phyloP scores from a whole-genome alignment of 2,329 filamentous ascomycete genomes.

The Colletotrichum caudatum region DNA sequence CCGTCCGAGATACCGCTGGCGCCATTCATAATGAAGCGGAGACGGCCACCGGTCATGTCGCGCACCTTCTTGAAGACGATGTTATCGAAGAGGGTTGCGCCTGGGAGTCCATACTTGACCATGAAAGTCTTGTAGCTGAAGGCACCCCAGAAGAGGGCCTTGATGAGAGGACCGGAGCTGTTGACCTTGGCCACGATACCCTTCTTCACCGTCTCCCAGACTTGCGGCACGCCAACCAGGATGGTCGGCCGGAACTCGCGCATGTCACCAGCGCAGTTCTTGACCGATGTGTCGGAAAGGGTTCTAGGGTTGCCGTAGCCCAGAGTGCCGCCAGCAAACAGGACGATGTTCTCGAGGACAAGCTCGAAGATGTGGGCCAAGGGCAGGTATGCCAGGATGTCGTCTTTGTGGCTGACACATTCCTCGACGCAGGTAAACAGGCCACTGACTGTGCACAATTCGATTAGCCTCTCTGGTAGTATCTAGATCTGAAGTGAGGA shows the following conservation, averaged over 20 bases:
- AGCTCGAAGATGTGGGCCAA: conserved; percentile 97
- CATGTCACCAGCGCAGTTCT: conserved; percentile 94
- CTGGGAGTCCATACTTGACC: conserved; percentile 70
- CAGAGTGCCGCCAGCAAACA: conserved; percentile 91
- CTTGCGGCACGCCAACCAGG: conserved; percentile 92
- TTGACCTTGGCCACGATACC: conserved; percentile 87
- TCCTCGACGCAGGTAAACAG: conserved; percentile 82
- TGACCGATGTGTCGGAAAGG: conserved; percentile 85
- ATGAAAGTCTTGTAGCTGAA: conserved; percentile 71
- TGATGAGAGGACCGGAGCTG: conserved; percentile 75
- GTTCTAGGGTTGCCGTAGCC: conserved; percentile 94
- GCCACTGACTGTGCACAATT: conserved; percentile 72
- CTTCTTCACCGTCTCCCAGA: conserved; percentile 98
- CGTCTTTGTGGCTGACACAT: conserved; percentile 81
- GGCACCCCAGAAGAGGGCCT: conserved; percentile 81
- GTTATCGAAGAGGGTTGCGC: conserved; percentile 78
- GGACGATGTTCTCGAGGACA: conserved; percentile 89
- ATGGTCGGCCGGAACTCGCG: conserved; percentile 90
- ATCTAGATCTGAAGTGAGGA: conserved; percentile 35
- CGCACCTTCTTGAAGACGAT: conserved; percentile 94
- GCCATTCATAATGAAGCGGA: conserved; percentile 94
- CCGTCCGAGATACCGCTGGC: conserved; percentile 90
- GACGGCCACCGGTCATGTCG: conserved; percentile 85
- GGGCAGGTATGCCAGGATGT: conserved; percentile 89
- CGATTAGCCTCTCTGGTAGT: not conserved